Percentiles rank a stretch among this genome's conserved stretches.
Evolutionary conservation across 2,329 filamentous ascomycete genomes (phyloP).

Genomic region (Trichoderma pleuroti): DNA sequence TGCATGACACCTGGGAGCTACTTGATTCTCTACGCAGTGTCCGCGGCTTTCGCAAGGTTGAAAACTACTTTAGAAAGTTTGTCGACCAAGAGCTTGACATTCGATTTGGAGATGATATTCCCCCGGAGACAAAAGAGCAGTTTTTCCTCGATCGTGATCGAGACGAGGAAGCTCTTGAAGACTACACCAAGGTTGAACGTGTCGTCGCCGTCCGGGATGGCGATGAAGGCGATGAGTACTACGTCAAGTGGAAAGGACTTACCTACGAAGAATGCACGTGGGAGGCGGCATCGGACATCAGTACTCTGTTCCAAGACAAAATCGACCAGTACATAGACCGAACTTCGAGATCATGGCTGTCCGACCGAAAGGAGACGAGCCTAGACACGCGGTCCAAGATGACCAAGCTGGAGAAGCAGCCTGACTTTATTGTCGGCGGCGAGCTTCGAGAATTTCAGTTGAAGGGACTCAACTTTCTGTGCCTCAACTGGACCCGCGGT

Average conservation of each 20-base stretch:
- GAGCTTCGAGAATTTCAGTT: constrained; percentile 91
- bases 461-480: constrained; percentile 89
- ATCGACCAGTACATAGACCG: constrained; percentile 90
- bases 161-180: constrained; percentile 80
- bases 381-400: constrained; percentile 69
- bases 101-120: constrained; percentile 69
- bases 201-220: constrained; percentile 81
- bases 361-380: constrained; percentile 74
- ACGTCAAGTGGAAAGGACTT: constrained; percentile 94
- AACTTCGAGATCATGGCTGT: constrained; percentile 73
- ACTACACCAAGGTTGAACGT: constrained; percentile 89
- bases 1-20: constrained; percentile 93
- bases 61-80: constrained; percentile 89
- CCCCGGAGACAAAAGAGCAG: constrained; percentile 84
- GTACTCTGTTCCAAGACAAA: constrained; percentile 75
- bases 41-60: constrained; percentile 81
- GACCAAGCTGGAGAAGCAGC: constrained; percentile 73
- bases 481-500: constrained; percentile 89
- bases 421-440: constrained; percentile 78
- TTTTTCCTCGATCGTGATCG: constrained; percentile 94
- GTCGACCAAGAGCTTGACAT: constrained; percentile 78
- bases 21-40: constrained; percentile 70
- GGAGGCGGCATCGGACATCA: constrained; percentile 75
- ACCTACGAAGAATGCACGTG: constrained; percentile 94
- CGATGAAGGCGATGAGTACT: constrained; percentile 81